Percentiles rank a stretch among this genome's conserved stretches.
Conservation (phyloP, 2,329 filamentous ascomycete genomes). For the Colletotrichum sp. region DNA sequence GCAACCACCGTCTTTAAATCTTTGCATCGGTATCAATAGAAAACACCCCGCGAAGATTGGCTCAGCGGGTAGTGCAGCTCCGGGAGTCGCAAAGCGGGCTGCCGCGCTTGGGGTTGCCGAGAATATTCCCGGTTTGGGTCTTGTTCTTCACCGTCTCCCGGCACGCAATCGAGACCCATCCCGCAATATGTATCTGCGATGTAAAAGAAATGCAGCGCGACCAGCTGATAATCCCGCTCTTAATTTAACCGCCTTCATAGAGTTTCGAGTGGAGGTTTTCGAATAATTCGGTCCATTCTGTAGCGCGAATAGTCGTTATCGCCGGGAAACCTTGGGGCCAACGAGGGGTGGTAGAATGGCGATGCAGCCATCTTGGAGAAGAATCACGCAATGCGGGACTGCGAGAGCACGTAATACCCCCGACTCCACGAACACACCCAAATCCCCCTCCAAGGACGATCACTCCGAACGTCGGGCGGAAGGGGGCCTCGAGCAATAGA, state of each 20-base stretch:
- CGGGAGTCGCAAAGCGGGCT: neutral
- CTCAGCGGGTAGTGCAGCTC: neutral
- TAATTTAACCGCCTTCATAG: neutral
- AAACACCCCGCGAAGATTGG: neutral
- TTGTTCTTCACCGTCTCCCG: neutral
- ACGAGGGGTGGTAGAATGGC: neutral
- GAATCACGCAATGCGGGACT: slow-evolving; percentile 23
- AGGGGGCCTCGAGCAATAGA: neutral
- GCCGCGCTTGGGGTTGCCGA: neutral
- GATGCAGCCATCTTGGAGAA: slow-evolving; percentile 23
- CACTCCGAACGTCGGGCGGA: slow-evolving; percentile 5
- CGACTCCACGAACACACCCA: neutral
- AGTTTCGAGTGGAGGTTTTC: neutral
- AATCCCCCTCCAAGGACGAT: neutral
- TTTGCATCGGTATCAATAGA: neutral
- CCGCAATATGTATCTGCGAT: neutral
- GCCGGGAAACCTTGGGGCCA: neutral
- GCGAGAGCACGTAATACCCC: slow-evolving; percentile 17
- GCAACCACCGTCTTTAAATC: neutral
- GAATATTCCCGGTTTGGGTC: neutral
- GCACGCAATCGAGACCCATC: neutral
- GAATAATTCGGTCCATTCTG: neutral
- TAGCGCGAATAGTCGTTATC: neutral
- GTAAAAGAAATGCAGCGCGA: neutral
- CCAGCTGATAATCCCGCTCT: neutral